Evolutionary conservation across 2,329 filamentous ascomycete genomes (phyloP).

Genomic region (Chalaropsis thielavioides): DNA sequence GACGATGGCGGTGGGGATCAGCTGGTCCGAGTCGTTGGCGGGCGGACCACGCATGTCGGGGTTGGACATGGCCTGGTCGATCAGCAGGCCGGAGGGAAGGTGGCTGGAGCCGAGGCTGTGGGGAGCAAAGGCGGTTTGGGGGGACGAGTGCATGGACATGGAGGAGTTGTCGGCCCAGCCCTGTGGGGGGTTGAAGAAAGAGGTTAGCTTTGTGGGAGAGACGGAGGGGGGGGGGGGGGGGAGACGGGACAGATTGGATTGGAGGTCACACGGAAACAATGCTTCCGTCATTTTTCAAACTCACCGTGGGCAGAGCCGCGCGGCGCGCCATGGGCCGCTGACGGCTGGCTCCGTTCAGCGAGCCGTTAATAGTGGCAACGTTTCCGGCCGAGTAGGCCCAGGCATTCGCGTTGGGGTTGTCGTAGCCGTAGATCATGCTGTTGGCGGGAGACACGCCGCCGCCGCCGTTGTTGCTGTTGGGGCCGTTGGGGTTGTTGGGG

Average conservation of each 20-base stretch:
- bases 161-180: slow-evolving; percentile 37
- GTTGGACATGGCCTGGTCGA: slow-evolving; percentile 25
- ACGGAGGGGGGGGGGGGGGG: background rate
- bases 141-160: slow-evolving; percentile 29
- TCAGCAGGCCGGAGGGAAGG: slow-evolving; percentile 31
- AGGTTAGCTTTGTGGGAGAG: slow-evolving; percentile 19
- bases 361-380: slow-evolving; percentile 47
- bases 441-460: slow-evolving; percentile 26
- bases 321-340: slow-evolving; percentile 40
- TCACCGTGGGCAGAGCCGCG: slow-evolving; percentile 58
- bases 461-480: slow-evolving; percentile 22
- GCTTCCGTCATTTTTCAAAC: too few relatives aligned
- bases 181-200: slow-evolving; percentile 22
- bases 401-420: slow-evolving; percentile 51
- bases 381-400: slow-evolving; percentile 63
- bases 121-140: slow-evolving; percentile 25
- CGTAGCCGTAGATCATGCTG: slow-evolving; percentile 33
- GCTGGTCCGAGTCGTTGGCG: slow-evolving; percentile 55
- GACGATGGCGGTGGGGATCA: slow-evolving; percentile 95
- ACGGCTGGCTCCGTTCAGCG: slow-evolving; percentile 49
- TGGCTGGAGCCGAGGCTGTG: slow-evolving; percentile 26
- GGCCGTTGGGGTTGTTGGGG: slow-evolving; percentile 22
- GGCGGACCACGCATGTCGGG: slow-evolving; percentile 26
- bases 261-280: too few relatives aligned
- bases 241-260: background rate